Base-by-base conservation (phyloP, 2,329 filamentous ascomycete genomes). In the Boeremia lycopersici region DNA sequence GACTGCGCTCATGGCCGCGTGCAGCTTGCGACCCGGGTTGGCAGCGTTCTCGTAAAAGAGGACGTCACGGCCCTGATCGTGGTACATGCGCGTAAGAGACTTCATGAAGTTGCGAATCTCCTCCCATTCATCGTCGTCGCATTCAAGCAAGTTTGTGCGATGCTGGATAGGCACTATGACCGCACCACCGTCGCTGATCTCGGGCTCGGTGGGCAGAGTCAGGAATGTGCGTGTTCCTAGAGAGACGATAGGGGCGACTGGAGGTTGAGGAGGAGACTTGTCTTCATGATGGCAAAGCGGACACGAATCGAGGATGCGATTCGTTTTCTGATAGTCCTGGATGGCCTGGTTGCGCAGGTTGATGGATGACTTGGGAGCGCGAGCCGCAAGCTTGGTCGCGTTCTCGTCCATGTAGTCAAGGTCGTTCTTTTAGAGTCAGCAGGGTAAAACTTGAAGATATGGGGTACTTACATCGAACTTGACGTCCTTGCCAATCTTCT, bases 51-150 rank as follows among this genome's bases (percentile, higher is more conserved):
- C 95, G 80, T 99, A 99, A 78, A 99, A 99, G 59, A 99, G 80
- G 9, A 98, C 93, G 66, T 95, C 91, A 46, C 90, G 89, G 10
- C 93, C 92, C 74, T 96, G 91, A 38, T 93, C 89, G 77, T 96
- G 91, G 76, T 98, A 99, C 85, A 97, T 89, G 39, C 93, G 87
- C 4, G 89, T 97, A 17, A 99, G 82, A 54, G 86, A 89, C 79
- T 99, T 99, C 93, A 98, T 98, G 72, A 99, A 99, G 74, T 99
- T 99, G 61, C 95, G 89, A 6, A 99, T 88, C 76, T 99, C 95
- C 72, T 99, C 95, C 96, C 96, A 99, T 74, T 99, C 95, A 71
- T 99, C 95, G 70, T 99, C 93, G 74, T 98, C 93, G 74, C 95
- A 99, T 75, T 97, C 93, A n/a, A 99, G 80, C 0, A 99, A 85